phyloP scores from a whole-genome alignment of 805 yeast species.

The Cyberlindnera nakhonratchasimensis region DNA sequence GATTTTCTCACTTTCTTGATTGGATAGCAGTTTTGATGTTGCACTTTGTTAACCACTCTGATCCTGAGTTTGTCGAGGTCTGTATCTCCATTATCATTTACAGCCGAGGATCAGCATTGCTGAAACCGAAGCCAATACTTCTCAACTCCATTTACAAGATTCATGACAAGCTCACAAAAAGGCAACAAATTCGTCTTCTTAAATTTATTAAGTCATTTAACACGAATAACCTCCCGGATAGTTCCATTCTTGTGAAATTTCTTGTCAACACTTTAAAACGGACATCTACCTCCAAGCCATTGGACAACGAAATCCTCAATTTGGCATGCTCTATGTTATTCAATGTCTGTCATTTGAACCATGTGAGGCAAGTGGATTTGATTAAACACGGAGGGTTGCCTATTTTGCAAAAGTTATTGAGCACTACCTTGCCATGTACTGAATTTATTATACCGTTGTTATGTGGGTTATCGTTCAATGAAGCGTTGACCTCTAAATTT shows the following conservation, averaged over 20 bases:
- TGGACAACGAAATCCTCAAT: conserved; percentile 36
- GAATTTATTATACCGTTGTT: conserved; percentile 46
- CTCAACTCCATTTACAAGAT: conserved; percentile 43
- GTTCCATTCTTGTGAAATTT: conserved; percentile 38
- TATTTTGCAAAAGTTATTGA: conserved; percentile 34
- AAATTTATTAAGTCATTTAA: conserved; percentile 32
- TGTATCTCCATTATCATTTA: conserved; percentile 32
- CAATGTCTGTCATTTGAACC: conserved; percentile 45
- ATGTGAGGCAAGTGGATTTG: conserved; percentile 36
- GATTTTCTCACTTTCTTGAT: conserved; percentile 33
- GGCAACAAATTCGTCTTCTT: conserved; percentile 36
- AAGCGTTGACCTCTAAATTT: conserved; percentile 29
- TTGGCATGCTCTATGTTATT: conserved; percentile 42
- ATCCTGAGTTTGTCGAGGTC: conserved; percentile 26
- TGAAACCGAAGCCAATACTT: conserved; percentile 40
- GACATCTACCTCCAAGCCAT: neutral
- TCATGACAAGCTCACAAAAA: conserved; percentile 31
- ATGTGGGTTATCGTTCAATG: conserved; percentile 46
- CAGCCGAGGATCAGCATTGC: conserved; percentile 36
- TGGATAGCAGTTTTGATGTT: conserved; percentile 40
- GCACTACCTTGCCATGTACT: conserved; percentile 39
- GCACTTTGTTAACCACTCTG: conserved; percentile 24
- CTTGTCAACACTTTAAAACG: conserved; percentile 28
- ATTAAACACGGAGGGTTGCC: conserved; percentile 41
- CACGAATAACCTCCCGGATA: conserved; percentile 13